phyloP scores from a whole-genome alignment of 345 rosid species.

The Eucalyptus albens region DNA sequence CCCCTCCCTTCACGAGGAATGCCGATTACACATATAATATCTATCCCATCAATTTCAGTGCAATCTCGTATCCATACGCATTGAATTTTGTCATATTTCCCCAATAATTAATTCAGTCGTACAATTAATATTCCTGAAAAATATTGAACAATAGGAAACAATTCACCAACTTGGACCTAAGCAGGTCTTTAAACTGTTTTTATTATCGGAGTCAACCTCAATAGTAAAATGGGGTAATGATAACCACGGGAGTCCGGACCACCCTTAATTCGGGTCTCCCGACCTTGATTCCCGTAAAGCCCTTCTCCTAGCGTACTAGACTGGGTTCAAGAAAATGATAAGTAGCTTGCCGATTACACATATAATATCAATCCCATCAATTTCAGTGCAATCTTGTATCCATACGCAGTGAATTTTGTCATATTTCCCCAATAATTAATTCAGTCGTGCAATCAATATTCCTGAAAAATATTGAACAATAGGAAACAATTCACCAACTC shows the following conservation, averaged over 20 bases:
- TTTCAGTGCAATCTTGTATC: neutral
- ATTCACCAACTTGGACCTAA: neutral
- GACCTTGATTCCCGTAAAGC: too few species aligned
- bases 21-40: neutral
- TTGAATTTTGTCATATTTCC: neutral
- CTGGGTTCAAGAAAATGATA: too few species aligned
- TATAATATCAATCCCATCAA: neutral
- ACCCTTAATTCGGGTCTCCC: too few species aligned
- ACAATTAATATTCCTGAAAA: neutral
- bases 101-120: neutral
- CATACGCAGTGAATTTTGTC: neutral
- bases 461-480: neutral
- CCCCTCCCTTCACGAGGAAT: neutral
- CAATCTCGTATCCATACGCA: neutral
- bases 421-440: neutral
- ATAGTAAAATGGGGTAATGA: too few species aligned
- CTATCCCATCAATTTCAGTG: neutral
- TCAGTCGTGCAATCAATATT: neutral
- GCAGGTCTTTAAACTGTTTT: too few species aligned
- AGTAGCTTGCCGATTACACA: neutral
- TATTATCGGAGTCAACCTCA: too few species aligned
- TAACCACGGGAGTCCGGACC: too few species aligned
- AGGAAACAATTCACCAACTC: neutral
- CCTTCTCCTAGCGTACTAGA: too few species aligned
- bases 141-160: neutral